Base-by-base conservation (phyloP, 352 stramenopile species). In the Pythium periplocum region DNA sequence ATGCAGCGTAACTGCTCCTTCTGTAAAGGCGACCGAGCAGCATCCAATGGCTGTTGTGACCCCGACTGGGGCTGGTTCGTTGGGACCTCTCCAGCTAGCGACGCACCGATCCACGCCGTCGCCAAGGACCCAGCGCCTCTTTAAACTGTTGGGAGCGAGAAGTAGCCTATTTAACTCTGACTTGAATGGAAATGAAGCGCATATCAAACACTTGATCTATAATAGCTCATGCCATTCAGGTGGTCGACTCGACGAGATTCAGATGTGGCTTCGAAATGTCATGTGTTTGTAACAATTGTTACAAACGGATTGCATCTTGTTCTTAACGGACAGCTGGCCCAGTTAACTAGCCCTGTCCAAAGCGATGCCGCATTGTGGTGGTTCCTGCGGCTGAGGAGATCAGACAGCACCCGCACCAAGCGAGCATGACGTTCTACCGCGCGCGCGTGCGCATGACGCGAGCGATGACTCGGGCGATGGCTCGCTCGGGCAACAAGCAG, bases 1-100 rank as follows among this genome's bases (percentile, higher is more conserved):
- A 11, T 49, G 37, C 53, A 48, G 43, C 43, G 53, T 12, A 72
- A 42, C 48, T 76, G 64, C 45, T 68, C 56, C 11, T 66, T 68
- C 40, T 51, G 53, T 39, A 64, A 57, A 40, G 56, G 51, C 30
- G 48, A 58, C 10, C 49, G 37, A 11, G 30, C 57, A 9, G 46
- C 30, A 1, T 39, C 49, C 9, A 55, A 67, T 32, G 39, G 60
- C 17, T 87, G 74, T 55, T 78, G 69, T 32, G 72, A 85, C 40
- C 66, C 70, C 0, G 75, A 74, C 30, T 90, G 80, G 80, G 80
- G 80, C 6, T 88, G 76, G 75, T 90, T 86, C 51, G 74, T 83
- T 12, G 69, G 69, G 12, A 75, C 68, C 34, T 69, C 64, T 2
- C 59, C 67, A 35, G 64, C 58, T 2, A 48, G 61, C 40, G 12